Evolutionary conservation across 225 moss, liverwort and hornwort species (phyloP), one percentile per base, ranked within the genome.

Genomic region (Climacium dendroides): DNA sequence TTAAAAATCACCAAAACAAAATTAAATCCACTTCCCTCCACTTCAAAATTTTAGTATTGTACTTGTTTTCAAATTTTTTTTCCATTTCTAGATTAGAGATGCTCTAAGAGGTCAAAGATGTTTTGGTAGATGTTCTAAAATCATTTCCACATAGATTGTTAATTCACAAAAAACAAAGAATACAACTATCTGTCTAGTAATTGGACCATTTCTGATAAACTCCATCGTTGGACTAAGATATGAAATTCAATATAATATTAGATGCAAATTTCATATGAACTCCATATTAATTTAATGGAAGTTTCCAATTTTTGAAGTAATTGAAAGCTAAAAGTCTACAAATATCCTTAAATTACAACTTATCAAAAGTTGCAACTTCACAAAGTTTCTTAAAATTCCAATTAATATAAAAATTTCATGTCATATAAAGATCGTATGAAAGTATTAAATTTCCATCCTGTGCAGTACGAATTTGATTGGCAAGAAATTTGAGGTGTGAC

Each of bases 1-100:
- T 34, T 5, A 2, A 16, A 29, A 62, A 14, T 62, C 7, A 35
- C 11, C 1, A 2, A 1, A 59, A 63, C 0, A 0, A 2, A 63
- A 17, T 63, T 9, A 63, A 2, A 32, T 17, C 1, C 5, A 2
- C 10, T 6, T 65, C 18, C 5, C 5, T 64, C 5, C 3, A 35
- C 19, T n/a, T n/a, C 19, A 35, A 35, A 65, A 65, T 11, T 35
- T 6, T 0, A 5, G 0, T 19, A 65, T 4, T 65, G 6, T 19
- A 35, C 20, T 9, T 63, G 17, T 17, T 63, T 63, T 1, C 1
- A 32, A n/a, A n/a, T 32, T 32, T 17, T 0, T 63, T 0, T 45
- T 45, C 45, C 45, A 45, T 45, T 45, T 45, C 45, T 45, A 45
- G 5, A 63, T 63, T 4, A 9, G 5, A 63, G 1, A 17, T 32